Evolutionary conservation across 495 filamentous ascomycete genomes (phyloP), one percentile per base, ranked within the genome.

Genomic region (Trichoderma erinaceum): DNA sequence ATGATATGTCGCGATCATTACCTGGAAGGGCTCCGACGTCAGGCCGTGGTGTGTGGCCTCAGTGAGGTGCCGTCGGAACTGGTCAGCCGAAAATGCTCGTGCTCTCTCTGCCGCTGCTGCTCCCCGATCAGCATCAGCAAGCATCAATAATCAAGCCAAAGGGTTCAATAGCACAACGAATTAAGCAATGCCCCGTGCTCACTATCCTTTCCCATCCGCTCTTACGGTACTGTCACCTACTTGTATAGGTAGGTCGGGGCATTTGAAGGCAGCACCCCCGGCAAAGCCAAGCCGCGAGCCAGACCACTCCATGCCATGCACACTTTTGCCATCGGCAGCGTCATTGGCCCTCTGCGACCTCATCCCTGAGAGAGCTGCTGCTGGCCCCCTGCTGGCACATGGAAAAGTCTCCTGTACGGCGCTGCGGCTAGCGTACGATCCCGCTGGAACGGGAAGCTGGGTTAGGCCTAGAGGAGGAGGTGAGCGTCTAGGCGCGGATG

Each of bases 401-500:
- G 56, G 56, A 56, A 52, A 61, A 61, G 56, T 29, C 56, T 61
- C 56, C 56, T 48, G 44, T 48, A 48, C 44, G 44, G 15, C n/a
- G 44, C 27, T 32, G 56, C 56, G 56, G 56, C 56, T 61, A 61
- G 56, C 18, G 56, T 25, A 61, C 56, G 56, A 61, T 61, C 56
- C 56, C 56, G 56, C 56, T 61, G 56, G 56, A 61, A 61, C n/a
- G 56, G 56, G 56, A 61, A 61, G 56, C 56, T 61, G 56, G 56
- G 56, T 61, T 61, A 61, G 25, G 56, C 56, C 13, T 7, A 61
- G 56, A 61, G 16, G 25, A 61, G 56, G 10, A 61, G 56, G 56
- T 61, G 56, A 61, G 56, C 56, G 56, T 61, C 27, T 32, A 61
- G 56, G 4, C 23, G 27, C 56, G 56, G 23, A 61, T 61, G 56